Conservation (phyloP, 2,329 filamentous ascomycete species). For the Teratosphaeria epicoccoides region DNA sequence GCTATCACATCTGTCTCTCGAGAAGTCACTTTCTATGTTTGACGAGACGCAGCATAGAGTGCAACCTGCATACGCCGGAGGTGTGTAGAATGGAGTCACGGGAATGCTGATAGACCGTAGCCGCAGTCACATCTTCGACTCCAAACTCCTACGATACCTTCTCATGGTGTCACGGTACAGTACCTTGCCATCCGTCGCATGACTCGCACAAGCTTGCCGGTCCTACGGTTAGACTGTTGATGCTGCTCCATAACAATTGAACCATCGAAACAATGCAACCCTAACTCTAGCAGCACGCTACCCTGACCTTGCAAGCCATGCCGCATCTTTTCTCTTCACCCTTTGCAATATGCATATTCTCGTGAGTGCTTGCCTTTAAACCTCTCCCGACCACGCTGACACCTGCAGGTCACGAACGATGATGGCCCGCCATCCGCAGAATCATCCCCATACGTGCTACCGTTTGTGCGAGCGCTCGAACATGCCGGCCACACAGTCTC, state of each 20-base stretch:
- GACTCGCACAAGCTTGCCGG: too few relatives aligned
- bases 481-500: slow-evolving; percentile 74
- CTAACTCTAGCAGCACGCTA: slow-evolving; percentile 1
- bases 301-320: not conserved
- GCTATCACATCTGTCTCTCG: not conserved
- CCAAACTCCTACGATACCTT: too few relatives aligned
- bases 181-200: too few relatives aligned
- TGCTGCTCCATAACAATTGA: too few relatives aligned
- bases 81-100: too few relatives aligned
- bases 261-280: too few relatives aligned
- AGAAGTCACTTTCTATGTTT: too few relatives aligned
- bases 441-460: slow-evolving; percentile 40
- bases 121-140: too few relatives aligned
- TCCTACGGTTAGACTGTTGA: too few relatives aligned
- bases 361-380: not conserved
- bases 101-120: too few relatives aligned
- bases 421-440: slow-evolving; percentile 41
- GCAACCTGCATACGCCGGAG: not conserved
- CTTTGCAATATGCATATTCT: slow-evolving; percentile 1
- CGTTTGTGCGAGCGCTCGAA: slow-evolving; percentile 36
- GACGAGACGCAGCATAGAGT: not conserved
- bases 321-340: not conserved
- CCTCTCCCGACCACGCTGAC: not conserved
- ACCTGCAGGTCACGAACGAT: slow-evolving; percentile 38
- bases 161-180: too few relatives aligned